Base-by-base conservation (phyloP, 495 filamentous ascomycete genomes). In the Aspergillus ellipticus region DNA sequence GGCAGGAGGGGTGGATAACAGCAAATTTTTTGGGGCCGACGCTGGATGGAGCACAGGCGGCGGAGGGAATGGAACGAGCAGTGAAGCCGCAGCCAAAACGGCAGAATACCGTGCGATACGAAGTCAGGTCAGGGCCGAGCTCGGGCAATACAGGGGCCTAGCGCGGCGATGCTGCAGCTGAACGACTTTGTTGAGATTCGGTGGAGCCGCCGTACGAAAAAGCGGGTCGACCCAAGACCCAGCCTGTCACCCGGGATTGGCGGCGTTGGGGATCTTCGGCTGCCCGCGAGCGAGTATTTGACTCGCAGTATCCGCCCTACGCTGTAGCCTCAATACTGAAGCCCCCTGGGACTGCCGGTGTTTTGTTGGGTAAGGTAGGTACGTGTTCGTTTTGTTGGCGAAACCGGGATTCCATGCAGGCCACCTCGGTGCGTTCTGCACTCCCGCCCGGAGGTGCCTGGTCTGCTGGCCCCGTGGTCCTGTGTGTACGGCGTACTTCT, bases 281-380 rank as follows among this genome's bases (percentile, higher is more conserved):
- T 20, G 43, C 29, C 55, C 24, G 13, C 10, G n/a, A 11, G 20
- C 21, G 43, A 21, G 46, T 51, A 60, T 60, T 65, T 60, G 53
- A 55, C 33, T 50, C 53, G 31, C 63, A 60, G 62, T 65, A 65
- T 65, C 50, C 29, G 54, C 62, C 62, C 62, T 65, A 65, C 62
- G 62, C 62, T 49, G 62, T 65, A 65, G 62, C 53, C 59, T 57
- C 54, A 62, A 60, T 62, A 65, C 62, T 62, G 59, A 53, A 39
- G 26, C 28, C 46, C 49, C 52, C 29, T 22, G 28, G 10, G n/a
- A 28, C 39, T 43, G 13, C 41, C 19, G 42, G 10, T 22, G 26
- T 46, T 58, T 53, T 58, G 53, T 52, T 52, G 37, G 49, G 24
- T n/a, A n/a, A n/a, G n/a, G n/a, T n/a, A n/a, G n/a, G n/a, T 60